Evolutionary conservation across 2,329 filamentous ascomycete genomes (phyloP), one percentile per base, ranked within the genome.

Genomic region (Penicillium sp.): DNA sequence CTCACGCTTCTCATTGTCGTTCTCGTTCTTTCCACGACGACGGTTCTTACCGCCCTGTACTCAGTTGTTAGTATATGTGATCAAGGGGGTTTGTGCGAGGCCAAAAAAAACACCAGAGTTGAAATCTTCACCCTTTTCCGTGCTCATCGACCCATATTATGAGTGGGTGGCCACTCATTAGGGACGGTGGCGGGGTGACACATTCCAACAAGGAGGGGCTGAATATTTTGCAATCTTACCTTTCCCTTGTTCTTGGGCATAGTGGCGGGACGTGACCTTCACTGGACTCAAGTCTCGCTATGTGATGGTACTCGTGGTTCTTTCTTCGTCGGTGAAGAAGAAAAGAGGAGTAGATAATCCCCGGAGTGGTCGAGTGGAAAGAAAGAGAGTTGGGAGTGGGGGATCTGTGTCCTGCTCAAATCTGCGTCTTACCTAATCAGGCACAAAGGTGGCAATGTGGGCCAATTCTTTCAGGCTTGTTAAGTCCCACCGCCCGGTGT

Each of bases 211-310:
- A 62, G 55, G 60, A 64, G 65, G 65, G 65, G 67, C 45, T 64
- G 55, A 58, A 64, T 60, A 68, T 65, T 65, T 57, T 63, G 58
- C 57, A 60, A 58, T 72, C 84, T 75, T 83, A 96, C 92, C 83
- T 96, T 97, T 93, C 93, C 93, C 88, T 97, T 97, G 79, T 97
- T 97, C 91, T 97, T 97, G 74, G 93, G 93, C 93, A 97, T 97
- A 62, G 79, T 87, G 79, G 69, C 64, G 60, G 61, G 55, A 57
- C 52, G 57, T 62, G 66, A 70, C 58, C 61, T 67, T 66, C 66
- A 62, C 59, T 68, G 60, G 59, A 63, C 58, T 66, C 49, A 22
- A 54, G 54, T 62, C 58, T 64, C 50, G 55, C 59, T 58, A 49
- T 49, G 52, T 55, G 57, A 56, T 45, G 52, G 53, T 59, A 19